Conservation (phyloP, 768 basidiomycete species). For the Phlebiopsis gigantea region DNA sequence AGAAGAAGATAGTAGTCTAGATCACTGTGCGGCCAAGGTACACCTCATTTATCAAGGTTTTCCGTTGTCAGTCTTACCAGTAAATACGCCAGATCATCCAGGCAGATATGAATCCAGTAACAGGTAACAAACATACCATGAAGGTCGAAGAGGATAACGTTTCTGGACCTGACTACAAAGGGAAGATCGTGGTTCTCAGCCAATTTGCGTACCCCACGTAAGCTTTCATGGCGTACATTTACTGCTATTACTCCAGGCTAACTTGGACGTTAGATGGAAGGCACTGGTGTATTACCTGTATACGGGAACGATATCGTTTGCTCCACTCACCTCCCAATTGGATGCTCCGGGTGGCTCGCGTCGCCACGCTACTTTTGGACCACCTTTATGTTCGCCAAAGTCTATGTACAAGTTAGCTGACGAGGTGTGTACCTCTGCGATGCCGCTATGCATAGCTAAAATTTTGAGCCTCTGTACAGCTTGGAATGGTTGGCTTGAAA, state of each 20-base stretch:
- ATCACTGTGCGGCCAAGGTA: not conserved
- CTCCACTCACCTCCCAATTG: not conserved
- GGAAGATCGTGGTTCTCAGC: not conserved
- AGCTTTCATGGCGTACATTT: not conserved
- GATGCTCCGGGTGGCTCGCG: too few relatives aligned
- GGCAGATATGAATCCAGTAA: not conserved
- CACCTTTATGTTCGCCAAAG: slow-evolving; percentile 32
- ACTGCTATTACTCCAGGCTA: not conserved
- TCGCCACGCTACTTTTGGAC: not conserved
- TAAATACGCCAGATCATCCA: too few relatives aligned
- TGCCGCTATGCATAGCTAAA: not conserved
- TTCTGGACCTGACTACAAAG: not conserved
- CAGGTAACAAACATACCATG: not conserved
- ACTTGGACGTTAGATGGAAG: not conserved
- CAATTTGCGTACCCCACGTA: not conserved
- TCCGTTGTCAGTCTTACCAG: too few relatives aligned
- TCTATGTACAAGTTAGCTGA: slow-evolving; percentile 39
- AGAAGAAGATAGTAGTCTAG: not conserved
- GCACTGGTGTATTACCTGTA: not conserved
- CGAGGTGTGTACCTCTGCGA: slow-evolving; percentile 26
- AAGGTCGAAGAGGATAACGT: not conserved
- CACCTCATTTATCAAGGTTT: too few relatives aligned
- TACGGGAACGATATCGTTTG: not conserved
- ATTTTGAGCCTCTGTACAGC: not conserved
- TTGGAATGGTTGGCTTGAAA: slow-evolving; percentile 3